Evolutionary conservation across 2,329 filamentous ascomycete genomes (phyloP).

Genomic region (Hortaea sp.): DNA sequence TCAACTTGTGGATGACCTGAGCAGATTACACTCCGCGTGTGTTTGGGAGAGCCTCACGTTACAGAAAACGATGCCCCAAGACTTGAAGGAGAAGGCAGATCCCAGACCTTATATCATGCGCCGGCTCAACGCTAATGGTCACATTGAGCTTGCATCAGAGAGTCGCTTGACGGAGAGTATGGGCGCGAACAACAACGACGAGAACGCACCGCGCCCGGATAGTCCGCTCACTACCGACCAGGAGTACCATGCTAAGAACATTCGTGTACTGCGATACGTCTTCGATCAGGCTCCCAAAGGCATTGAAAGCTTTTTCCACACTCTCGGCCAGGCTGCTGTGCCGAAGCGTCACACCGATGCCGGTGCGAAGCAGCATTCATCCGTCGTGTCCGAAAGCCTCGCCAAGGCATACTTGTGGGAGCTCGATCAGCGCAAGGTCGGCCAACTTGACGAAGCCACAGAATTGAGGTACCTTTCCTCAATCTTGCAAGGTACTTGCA

Average conservation of each 20-base stretch:
- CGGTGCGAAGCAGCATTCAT: constrained; percentile 51
- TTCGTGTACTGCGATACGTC: constrained; percentile 63
- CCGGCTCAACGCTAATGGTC: constrained; percentile 19
- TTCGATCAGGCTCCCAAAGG: constrained; percentile 69
- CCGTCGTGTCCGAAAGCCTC: constrained; percentile 56
- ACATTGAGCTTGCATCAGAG: constrained; percentile 15
- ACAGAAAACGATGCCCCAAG: constrained; percentile 60
- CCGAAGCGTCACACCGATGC: constrained; percentile 58
- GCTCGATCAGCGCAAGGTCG: constrained; percentile 15
- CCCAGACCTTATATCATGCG: constrained; percentile 25
- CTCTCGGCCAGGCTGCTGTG: constrained; percentile 70
- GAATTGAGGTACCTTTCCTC: constrained; percentile 15
- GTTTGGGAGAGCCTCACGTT: constrained; percentile 78
- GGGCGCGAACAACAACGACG: background rate
- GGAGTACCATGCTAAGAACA: constrained; percentile 55
- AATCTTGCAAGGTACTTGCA: constrained; percentile 13
- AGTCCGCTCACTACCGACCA: constrained; percentile 7
- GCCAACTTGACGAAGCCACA: constrained; percentile 10
- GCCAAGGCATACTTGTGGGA: constrained; percentile 45
- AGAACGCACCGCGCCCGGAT: background rate
- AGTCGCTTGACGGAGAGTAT: background rate
- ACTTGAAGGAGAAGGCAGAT: constrained; percentile 46
- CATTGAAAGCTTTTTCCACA: constrained; percentile 78
- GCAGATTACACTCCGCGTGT: constrained; percentile 66
- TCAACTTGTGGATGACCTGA: constrained; percentile 62